Conservation (phyloP, 2,329 filamentous ascomycete genomes). For the Colletotrichum australisinense region DNA sequence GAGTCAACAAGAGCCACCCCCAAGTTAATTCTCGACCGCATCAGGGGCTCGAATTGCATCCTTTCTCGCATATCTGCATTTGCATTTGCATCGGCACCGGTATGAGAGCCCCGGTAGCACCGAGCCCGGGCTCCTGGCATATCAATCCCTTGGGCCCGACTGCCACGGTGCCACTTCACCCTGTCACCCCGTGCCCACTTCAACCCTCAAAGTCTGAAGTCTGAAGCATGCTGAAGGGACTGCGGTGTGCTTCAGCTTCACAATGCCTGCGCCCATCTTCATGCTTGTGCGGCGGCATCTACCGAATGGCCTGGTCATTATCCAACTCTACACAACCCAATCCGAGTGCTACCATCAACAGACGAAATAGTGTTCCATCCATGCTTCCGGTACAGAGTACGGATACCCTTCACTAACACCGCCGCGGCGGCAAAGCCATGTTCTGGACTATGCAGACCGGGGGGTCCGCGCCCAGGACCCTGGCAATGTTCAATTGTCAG, state of each 20-base stretch:
- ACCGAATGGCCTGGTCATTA: slow-evolving; percentile 10
- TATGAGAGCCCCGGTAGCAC: not conserved
- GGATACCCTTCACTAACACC: not conserved
- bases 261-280: slow-evolving; percentile 21
- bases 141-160: not conserved
- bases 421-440: not conserved
- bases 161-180: not conserved
- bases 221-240: slow-evolving; percentile 15
- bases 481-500: slow-evolving; percentile 8
- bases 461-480: not conserved
- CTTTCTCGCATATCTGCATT: not conserved
- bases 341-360: not conserved
- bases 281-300: slow-evolving; percentile 20
- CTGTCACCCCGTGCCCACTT: not conserved
- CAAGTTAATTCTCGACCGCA: not conserved
- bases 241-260: slow-evolving; percentile 23
- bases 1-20: not conserved
- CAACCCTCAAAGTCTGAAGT: slow-evolving; percentile 2
- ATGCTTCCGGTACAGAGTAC: not conserved
- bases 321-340: not conserved
- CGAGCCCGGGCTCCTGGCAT: not conserved
- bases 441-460: not conserved
- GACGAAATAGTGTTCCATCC: not conserved
- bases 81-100: not conserved
- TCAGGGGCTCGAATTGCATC: not conserved